phyloP scores from a whole-genome alignment of 257 asterid species.

The Verbascum thapsus region DNA sequence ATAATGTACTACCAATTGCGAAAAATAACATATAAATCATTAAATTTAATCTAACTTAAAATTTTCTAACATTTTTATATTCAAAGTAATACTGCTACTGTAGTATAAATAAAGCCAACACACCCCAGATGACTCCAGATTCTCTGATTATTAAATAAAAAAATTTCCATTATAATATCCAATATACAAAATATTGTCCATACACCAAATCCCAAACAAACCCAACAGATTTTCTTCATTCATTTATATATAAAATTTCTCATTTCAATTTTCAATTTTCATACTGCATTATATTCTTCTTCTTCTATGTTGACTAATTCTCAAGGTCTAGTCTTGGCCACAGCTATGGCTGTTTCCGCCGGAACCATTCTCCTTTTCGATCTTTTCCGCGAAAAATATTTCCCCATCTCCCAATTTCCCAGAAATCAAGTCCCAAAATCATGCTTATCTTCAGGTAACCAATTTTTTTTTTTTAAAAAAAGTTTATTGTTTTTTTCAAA shows the following conservation, averaged over 20 bases:
- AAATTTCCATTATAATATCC: too few relatives aligned
- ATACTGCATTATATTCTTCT: background rate
- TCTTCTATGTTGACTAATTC: conserved; percentile 52
- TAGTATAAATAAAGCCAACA: background rate
- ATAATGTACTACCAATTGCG: too few relatives aligned
- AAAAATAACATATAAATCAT: too few relatives aligned
- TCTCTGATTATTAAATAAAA: background rate
- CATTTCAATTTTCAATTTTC: too few relatives aligned
- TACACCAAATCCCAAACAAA: conserved; percentile 27
- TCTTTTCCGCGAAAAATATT: conserved; percentile 46
- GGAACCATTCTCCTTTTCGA: conserved; percentile 68
- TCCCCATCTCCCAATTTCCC: too few relatives aligned
- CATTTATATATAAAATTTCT: background rate
- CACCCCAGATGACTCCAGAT: conserved; percentile 28
- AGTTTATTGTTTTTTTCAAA: too few relatives aligned
- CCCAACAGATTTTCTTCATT: conserved; percentile 29
- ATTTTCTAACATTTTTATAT: too few relatives aligned
- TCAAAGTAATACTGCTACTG: conserved; percentile 18
- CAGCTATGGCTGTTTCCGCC: conserved; percentile 88
- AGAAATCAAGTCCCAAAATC: conserved; percentile 41
- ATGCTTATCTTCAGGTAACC: conserved; percentile 73
- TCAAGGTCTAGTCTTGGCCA: conserved; percentile 71
- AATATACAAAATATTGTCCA: conserved; percentile 1
- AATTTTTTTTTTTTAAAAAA: too few relatives aligned
- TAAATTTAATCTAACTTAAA: too few relatives aligned